Conservation (phyloP, 176 grass and related monocot genomes). For the Zizania latifolia region DNA sequence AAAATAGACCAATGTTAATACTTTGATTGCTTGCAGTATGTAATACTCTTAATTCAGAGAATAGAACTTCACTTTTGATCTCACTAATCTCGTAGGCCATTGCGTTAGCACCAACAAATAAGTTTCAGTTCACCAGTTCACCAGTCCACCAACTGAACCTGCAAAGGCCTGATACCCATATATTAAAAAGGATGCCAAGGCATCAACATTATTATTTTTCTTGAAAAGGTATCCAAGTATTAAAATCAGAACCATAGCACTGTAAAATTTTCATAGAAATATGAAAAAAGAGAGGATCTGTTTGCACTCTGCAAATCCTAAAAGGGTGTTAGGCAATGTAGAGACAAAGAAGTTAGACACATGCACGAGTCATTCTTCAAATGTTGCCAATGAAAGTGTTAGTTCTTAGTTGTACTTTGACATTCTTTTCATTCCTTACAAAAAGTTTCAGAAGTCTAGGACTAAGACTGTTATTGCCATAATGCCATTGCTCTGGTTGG, state of each 20-base stretch:
- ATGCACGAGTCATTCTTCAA: slow-evolving; percentile 1
- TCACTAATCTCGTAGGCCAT: slow-evolving; percentile 89
- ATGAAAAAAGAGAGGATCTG: not conserved
- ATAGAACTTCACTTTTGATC: slow-evolving; percentile 73
- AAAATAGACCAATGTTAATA: not conserved
- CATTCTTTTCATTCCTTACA: not conserved
- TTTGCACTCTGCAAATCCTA: not conserved
- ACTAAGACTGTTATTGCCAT: not conserved
- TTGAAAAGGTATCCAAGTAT: not conserved
- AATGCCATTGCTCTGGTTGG: not conserved
- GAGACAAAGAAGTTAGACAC: not conserved
- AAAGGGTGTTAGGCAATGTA: not conserved
- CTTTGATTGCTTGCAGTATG: not conserved
- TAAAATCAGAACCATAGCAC: not conserved
- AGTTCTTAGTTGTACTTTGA: not conserved
- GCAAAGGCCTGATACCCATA: not conserved
- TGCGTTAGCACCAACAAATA: slow-evolving; percentile 4
- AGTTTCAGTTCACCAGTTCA: slow-evolving; percentile 30
- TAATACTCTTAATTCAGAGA: slow-evolving; percentile 19
- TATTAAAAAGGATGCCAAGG: not conserved
- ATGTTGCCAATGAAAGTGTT: not conserved
- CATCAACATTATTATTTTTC: slow-evolving; percentile 3
- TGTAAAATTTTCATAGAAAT: not conserved
- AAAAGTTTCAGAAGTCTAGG: not conserved
- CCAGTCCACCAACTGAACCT: slow-evolving; percentile 17